Base-by-base conservation (phyloP, 1,284 basidiomycete genomes). In the Veloporphyrellus conicus region DNA sequence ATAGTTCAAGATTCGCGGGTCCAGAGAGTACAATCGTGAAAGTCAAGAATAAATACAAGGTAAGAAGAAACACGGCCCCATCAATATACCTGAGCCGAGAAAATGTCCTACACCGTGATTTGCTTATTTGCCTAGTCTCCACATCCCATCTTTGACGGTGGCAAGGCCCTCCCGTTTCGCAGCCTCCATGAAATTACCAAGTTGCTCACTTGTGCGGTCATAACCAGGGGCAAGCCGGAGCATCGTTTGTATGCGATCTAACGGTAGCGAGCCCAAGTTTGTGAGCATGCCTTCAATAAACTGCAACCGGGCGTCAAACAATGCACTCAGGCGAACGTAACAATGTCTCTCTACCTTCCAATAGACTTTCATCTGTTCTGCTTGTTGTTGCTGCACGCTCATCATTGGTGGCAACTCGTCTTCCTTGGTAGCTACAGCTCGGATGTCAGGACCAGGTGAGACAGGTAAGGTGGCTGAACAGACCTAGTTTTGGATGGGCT, bases 251-350 rank as follows among this genome's bases (percentile, higher is more conserved):
- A 94, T 90, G 12, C 85, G 77, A 48, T 87, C 82, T 32, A 88
- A 59, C 3, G 83, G 76, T 20, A 92, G 72, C 1, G 80, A 67
- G 7, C 87, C 87, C 36, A 94, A 71, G 61, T 91, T 93, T 45
- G 80, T 88, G 47, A 93, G 80, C 82, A 91, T 89, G 28, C 88
- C 88, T 66, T 88, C 82, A 52, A 90, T 83, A 64, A 84, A 89
- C 84, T 87, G 52, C n/a, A 37, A 39, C 14, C 23, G 3, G 37
- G 35, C 36, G 42, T 57, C 44, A 59, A 46, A 43, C 14, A 31
- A 35, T 25, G 27, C 15, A 32, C 6, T 4, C 12, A 32, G 4
- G 15, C 19, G 19, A 37, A 29, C 4, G 11, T 3, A 20, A 15
- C 2, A 14, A 2, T n/a, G 14, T 11, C n/a, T 28, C 59, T 71